These are phyloP conservation scores for Phytophthora quininea DNA, from an alignment of 352 stramenopile species.

Conservation along the genomic window DNA sequence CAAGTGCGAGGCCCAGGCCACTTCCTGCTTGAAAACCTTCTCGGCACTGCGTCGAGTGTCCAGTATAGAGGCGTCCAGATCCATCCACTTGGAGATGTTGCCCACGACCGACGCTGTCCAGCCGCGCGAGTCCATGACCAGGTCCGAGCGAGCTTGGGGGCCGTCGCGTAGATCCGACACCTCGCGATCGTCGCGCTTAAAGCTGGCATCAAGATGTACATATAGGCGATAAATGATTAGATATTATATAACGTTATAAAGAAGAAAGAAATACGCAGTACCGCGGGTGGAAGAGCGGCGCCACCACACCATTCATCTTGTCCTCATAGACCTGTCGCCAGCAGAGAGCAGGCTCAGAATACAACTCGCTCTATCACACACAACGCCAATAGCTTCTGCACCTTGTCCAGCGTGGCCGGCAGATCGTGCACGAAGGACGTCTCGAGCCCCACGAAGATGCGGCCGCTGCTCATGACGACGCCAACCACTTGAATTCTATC, in stretches of 20 bases:
- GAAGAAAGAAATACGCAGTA: conserved; percentile 12
- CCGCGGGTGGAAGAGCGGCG: conserved; percentile 85
- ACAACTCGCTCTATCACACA: background rate
- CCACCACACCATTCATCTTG: conserved; percentile 80
- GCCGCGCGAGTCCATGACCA: conserved; percentile 83
- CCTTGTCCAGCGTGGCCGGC: conserved; percentile 64
- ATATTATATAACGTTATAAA: no score
- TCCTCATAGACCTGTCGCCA: conserved; percentile 64
- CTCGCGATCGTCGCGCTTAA: conserved; percentile 68
- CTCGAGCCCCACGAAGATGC: conserved; percentile 81
- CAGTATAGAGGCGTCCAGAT: conserved; percentile 57
- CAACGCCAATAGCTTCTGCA: conserved; percentile 5
- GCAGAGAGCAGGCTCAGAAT: background rate
- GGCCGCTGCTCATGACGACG: conserved; percentile 33
- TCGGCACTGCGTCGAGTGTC: conserved; percentile 57
- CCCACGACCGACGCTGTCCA: conserved; percentile 88
- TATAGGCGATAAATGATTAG: background rate
- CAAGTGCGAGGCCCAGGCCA: conserved; percentile 97
- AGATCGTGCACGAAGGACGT: conserved; percentile 78
- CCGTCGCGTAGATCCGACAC: conserved; percentile 66
- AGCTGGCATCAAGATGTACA: conserved; percentile 30
- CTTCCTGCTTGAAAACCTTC: conserved; percentile 90
- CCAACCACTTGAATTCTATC: background rate
- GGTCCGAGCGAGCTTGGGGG: conserved; percentile 72
- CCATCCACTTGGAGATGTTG: conserved; percentile 82